Evolutionary conservation across 257 asterid species (phyloP).

Genomic region (Nicotiana obtusifolia): DNA sequence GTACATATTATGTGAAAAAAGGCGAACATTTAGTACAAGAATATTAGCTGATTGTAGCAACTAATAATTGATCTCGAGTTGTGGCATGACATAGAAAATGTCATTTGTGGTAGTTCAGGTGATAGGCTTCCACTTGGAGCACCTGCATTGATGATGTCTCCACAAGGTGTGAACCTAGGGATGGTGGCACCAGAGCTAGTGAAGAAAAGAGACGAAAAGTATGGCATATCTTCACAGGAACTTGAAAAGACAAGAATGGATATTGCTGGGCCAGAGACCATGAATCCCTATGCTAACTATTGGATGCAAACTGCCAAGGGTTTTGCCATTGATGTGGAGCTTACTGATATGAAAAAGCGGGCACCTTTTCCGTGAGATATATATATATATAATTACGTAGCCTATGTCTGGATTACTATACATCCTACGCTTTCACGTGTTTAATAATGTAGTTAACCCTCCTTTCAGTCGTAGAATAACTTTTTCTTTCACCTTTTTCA

Average conservation of each 20-base stretch:
- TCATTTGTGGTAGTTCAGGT: slow-evolving; percentile 23
- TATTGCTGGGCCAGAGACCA: slow-evolving; percentile 51
- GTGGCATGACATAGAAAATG: background rate
- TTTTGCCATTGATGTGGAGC: slow-evolving; percentile 37
- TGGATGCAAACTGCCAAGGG: slow-evolving; percentile 75
- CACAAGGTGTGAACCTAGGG: slow-evolving; percentile 49
- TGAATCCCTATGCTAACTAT: slow-evolving; percentile 64
- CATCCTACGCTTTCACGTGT: background rate
- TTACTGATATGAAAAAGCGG: slow-evolving; percentile 37
- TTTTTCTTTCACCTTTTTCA: background rate
- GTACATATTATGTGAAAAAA: no score
- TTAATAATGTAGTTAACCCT: background rate
- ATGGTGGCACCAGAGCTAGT: slow-evolving; percentile 40
- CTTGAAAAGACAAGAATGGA: slow-evolving; percentile 36
- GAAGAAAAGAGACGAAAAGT: slow-evolving; percentile 39
- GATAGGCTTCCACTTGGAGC: slow-evolving; percentile 67
- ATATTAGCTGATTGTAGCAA: no score
- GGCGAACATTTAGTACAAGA: no score
- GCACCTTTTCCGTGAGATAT: slow-evolving; percentile 36
- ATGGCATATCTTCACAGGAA: slow-evolving; percentile 44
- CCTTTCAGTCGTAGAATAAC: background rate
- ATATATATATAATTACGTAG: no score
- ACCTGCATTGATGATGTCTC: slow-evolving; percentile 74
- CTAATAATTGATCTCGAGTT: background rate
- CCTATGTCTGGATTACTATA: background rate